These are phyloP conservation scores for Suhomyces sp. DNA, from an alignment of 805 yeast species.

Conservation along the genomic window DNA sequence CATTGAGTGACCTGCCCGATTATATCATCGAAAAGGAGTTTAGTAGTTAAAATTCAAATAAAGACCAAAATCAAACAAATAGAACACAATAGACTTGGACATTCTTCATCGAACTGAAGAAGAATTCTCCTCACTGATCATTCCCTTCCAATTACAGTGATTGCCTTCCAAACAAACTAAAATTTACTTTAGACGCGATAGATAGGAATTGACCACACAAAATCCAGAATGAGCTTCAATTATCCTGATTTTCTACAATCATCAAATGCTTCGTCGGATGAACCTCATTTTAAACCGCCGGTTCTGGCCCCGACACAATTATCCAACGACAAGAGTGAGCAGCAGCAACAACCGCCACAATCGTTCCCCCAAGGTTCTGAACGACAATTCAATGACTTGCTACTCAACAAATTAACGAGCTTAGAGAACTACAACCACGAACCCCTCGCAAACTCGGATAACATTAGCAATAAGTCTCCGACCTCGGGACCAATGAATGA, in stretches of 20 bases:
- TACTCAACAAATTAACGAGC: slow-evolving; percentile 23
- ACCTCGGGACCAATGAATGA: slow-evolving; percentile 9
- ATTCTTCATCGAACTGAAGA: neutral
- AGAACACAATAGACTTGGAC: neutral
- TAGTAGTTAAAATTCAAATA: neutral
- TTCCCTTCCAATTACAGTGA: neutral
- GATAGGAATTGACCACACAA: neutral
- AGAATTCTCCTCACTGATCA: neutral
- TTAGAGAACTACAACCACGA: slow-evolving; percentile 14
- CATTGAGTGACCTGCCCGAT: neutral
- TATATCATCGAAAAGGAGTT: neutral
- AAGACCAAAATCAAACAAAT: neutral
- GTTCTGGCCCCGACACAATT: neutral
- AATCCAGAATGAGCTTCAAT: slow-evolving; percentile 18
- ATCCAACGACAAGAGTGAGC: neutral
- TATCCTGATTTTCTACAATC: slow-evolving; percentile 34
- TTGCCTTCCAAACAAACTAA: neutral
- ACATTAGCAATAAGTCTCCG: slow-evolving; percentile 9
- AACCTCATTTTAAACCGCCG: neutral
- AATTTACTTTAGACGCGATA: neutral
- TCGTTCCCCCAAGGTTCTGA: neutral
- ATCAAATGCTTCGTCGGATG: slow-evolving; percentile 3
- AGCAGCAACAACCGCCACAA: neutral
- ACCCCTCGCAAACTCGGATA: neutral
- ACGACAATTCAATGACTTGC: slow-evolving; percentile 17